Evolutionary conservation across 352 stramenopile species (phyloP), one percentile per base, ranked within the genome.

Genomic region (Phytophthora ohioensis): DNA sequence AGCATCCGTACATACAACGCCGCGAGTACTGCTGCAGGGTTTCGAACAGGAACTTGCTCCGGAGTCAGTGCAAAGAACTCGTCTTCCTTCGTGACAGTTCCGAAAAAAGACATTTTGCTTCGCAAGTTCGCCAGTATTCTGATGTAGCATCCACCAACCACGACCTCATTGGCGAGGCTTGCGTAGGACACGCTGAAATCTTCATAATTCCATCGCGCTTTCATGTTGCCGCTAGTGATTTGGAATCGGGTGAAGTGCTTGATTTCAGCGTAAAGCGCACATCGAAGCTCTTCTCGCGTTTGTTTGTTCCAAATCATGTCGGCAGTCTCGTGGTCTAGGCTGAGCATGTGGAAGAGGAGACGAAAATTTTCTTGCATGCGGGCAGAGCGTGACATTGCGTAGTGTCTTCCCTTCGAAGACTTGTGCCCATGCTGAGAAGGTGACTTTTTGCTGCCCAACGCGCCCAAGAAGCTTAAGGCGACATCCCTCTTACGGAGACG

Each of bases 121-220:
- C 57, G 64, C 36, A 91, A 77, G 21, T 64, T 71, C 38, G 79
- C 76, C 21, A 94, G 53, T 21, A 92, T 80, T 17, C 88, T 78
- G 13, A 99, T 82, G 67, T 99, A 99, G 47, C 93, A 92, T 27
- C 84, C 92, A 30, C 92, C 95, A 34, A 99, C 93, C 27, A 91
- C 67, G 2, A 97, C 65, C 72, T 99, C 95, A 27, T 88, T 75
- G 11, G 78, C 71, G 6, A 99, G 75, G 34, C 90, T 98, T 30
- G 84, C 61, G 73, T 98, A 99, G 2, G 88, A 70, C 11, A 99
- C 92, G 12, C 57, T 67, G 60, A 99, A 99, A 75, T 99, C 94
- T 76, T 98, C 92, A 63, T 98, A 95, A 69, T 99, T 99, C 97
- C 97, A 99, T 13, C 94, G 80, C 35, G 96, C 88, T 57, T 92